phyloP scores from a whole-genome alignment of 176 grass and related monocot genomes.

The Dendrocalamus sinicus region DNA sequence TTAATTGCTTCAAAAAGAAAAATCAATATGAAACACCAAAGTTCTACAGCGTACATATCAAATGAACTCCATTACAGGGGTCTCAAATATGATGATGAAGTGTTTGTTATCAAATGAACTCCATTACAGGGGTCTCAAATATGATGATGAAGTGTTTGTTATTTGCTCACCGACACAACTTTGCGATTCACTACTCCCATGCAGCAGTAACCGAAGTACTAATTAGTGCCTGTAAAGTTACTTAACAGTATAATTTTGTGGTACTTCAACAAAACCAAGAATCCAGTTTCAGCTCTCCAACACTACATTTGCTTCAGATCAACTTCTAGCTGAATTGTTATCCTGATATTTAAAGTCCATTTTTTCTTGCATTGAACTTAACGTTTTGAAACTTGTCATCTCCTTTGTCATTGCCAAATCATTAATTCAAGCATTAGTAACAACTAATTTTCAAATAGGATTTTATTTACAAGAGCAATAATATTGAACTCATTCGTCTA shows the following conservation, averaged over 20 bases:
- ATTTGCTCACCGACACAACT: background rate
- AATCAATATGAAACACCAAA: slow-evolving; percentile 13
- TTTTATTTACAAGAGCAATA: background rate
- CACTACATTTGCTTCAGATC: background rate
- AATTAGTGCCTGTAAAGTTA: background rate
- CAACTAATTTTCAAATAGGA: slow-evolving; percentile 1
- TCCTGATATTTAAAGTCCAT: background rate
- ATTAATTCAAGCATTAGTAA: slow-evolving; percentile 22
- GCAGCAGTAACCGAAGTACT: background rate
- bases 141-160: too few species aligned
- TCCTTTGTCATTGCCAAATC: background rate
- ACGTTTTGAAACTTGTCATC: background rate
- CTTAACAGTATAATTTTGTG: background rate
- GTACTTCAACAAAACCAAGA: slow-evolving; percentile 2
- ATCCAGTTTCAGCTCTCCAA: slow-evolving; percentile 1
- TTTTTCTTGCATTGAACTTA: background rate
- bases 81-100: too few species aligned
- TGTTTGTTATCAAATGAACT: too few species aligned
- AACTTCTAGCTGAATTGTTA: background rate
- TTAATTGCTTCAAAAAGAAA: slow-evolving; percentile 23
- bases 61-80: too few species aligned
- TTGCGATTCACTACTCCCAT: background rate
- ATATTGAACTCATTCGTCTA: background rate
- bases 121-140: too few species aligned
- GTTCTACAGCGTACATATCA: background rate